Base-by-base conservation (phyloP, 306 rosid species). In the Lagenaria siceraria region DNA sequence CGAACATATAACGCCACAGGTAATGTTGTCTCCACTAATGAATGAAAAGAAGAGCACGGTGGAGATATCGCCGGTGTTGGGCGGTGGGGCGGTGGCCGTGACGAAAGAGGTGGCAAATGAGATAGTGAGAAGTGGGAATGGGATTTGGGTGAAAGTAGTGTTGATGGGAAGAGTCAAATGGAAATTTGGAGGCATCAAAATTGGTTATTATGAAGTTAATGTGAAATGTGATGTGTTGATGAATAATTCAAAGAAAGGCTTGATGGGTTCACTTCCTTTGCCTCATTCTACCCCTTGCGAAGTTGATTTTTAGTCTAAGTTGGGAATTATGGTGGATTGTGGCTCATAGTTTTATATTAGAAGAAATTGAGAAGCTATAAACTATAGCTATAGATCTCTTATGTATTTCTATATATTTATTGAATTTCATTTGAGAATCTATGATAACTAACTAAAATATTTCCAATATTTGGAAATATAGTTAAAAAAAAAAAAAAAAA, bases 91-190 rank as follows among this genome's bases (percentile, higher is more conserved):
- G 53, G 56, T 71, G 14, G 86, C 94, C 2, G 92, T 87, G 75
- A 77, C 98, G n/a, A 24, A 5, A 66, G 96, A 83, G 63, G 88
- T 82, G 62, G 40, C 65, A 3, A 83, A 83, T 10, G 52, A 46
- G 52, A 12, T 46, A 3, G 52, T 46, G 52, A 46, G 52, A 46
- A 46, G 52, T 46, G 60, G 49, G 52, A 46, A 5, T 36, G 97
- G 96, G 15, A 88, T 86, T 64, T 87, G 68, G 21, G 24, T 93
- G 76, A 90, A 86, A 63, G 38, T 91, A 48, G 87, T 81, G 43
- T 9, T 93, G 17, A 46, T 61, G 85, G 98, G 98, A 35, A 85
- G 94, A 85, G 49, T 93, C 29, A 83, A 87, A 76, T 93, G 98
- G 98, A 90, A 84, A 68, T 60, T 86, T 0, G 91, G 87, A 17